Evolutionary conservation across 2,329 filamentous ascomycete genomes (phyloP).

Genomic region (Aspergillus clavatus): DNA sequence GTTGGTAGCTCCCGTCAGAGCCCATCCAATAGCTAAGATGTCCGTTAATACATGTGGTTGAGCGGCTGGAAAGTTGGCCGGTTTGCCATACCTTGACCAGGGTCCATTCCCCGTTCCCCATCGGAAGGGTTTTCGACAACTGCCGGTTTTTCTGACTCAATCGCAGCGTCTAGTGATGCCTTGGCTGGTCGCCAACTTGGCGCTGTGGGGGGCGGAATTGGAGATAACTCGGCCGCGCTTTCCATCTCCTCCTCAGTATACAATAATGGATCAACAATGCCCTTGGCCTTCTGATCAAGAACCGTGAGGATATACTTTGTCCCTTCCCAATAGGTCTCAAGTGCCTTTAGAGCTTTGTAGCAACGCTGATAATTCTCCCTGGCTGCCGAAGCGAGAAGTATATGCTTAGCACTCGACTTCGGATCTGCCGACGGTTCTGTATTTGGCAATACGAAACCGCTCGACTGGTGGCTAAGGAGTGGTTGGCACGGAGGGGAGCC

Average conservation of each 20-base stretch:
- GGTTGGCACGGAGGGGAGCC: constrained; percentile 45
- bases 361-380: constrained; percentile 84
- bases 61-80: not conserved
- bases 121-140: constrained; percentile 25
- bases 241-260: constrained; percentile 72
- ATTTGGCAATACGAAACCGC: constrained; percentile 32
- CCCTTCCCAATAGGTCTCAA: constrained; percentile 83
- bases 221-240: constrained; percentile 56
- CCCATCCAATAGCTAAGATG: constrained; percentile 69
- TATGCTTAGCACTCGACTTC: constrained; percentile 57
- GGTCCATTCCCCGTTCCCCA: constrained; percentile 45
- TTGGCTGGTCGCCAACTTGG: constrained; percentile 46
- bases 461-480: constrained; percentile 28
- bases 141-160: constrained; percentile 12
- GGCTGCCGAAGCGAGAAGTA: constrained; percentile 71
- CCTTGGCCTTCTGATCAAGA: constrained; percentile 80
- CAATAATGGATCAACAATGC: constrained; percentile 69
- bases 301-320: constrained; percentile 83
- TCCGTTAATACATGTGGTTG: constrained; percentile 19
- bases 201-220: constrained; percentile 47
- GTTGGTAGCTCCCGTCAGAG: constrained; percentile 80
- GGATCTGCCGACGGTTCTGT: constrained; percentile 28
- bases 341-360: constrained; percentile 73
- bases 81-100: constrained; percentile 46
- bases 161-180: constrained; percentile 29